These are phyloP conservation scores for Starmera amethionina DNA, from an alignment of 805 yeast species.

Conservation along the genomic window DNA sequence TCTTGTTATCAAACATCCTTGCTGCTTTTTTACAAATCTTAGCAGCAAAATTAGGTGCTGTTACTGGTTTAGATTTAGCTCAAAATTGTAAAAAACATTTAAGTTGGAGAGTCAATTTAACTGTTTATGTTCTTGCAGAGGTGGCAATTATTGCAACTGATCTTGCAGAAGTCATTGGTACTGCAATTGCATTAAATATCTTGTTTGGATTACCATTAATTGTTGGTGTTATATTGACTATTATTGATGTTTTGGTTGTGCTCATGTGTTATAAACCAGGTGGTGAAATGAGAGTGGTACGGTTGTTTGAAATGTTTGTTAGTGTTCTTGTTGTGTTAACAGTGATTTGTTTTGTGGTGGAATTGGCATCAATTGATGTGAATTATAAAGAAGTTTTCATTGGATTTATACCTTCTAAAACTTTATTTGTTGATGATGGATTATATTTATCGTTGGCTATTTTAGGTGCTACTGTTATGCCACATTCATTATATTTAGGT, in stretches of 20 bases:
- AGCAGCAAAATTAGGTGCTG: constrained; percentile 84
- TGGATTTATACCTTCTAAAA: constrained; percentile 54
- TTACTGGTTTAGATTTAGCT: constrained; percentile 89
- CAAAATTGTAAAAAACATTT: constrained; percentile 74
- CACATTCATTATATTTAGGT: constrained; percentile 82
- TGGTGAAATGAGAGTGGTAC: constrained; percentile 67
- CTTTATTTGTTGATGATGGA: constrained; percentile 51
- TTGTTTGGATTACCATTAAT: constrained; percentile 71
- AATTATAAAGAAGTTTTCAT: constrained; percentile 49
- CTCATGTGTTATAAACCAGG: constrained; percentile 80
- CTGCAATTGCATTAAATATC: constrained; percentile 87
- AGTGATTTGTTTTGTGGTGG: constrained; percentile 75
- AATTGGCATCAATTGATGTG: constrained; percentile 57
- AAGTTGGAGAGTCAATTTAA: constrained; percentile 47
- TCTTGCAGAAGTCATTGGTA: constrained; percentile 96
- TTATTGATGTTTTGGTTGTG: constrained; percentile 77
- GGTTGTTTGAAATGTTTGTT: constrained; percentile 78
- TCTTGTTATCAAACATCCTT: constrained; percentile 70
- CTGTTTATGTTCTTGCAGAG: constrained; percentile 73
- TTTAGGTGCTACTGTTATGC: constrained; percentile 93
- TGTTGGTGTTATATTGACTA: constrained; percentile 76
- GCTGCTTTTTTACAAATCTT: constrained; percentile 82
- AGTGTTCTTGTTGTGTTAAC: constrained; percentile 71
- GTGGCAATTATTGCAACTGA: constrained; percentile 92
- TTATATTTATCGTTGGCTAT: constrained; percentile 75